phyloP scores from a whole-genome alignment of 257 asterid genomes.

The Capsicum baccatum region DNA sequence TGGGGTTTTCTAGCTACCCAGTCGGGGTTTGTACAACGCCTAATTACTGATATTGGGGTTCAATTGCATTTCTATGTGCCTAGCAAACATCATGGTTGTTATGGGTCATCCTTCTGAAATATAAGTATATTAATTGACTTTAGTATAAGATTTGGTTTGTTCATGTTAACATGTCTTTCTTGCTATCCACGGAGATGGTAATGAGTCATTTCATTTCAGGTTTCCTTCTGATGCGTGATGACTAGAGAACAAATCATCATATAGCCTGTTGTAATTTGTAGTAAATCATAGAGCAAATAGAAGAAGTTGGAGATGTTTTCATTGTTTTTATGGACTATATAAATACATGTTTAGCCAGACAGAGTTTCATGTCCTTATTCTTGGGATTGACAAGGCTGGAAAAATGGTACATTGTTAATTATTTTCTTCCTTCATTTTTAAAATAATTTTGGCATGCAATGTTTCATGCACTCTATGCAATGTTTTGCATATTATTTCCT shows the following conservation, averaged over 20 bases:
- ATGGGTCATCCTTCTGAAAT: background rate
- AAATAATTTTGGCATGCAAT: background rate
- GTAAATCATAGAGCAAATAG: slow-evolving; percentile 32
- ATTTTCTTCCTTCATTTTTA: background rate
- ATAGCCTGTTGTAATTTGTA: slow-evolving; percentile 26
- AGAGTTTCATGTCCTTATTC: slow-evolving; percentile 91
- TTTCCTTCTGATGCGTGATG: slow-evolving; percentile 24
- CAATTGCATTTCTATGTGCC: background rate
- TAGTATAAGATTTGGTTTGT: background rate
- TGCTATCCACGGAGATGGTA: background rate
- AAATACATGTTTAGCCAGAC: slow-evolving; percentile 81
- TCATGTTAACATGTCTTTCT: background rate
- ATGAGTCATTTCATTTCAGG: slow-evolving; percentile 14
- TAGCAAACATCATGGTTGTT: background rate
- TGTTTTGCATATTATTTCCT: too few relatives aligned
- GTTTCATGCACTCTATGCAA: background rate
- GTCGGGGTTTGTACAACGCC: background rate
- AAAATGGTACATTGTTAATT: slow-evolving; percentile 60
- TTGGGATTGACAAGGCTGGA: slow-evolving; percentile 96
- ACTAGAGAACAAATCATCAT: background rate
- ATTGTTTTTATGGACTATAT: slow-evolving; percentile 81
- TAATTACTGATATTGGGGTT: background rate
- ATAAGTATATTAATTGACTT: slow-evolving; percentile 18
- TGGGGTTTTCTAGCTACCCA: background rate
- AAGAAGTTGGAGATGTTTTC: slow-evolving; percentile 71